Base-by-base conservation (phyloP, 1,284 basidiomycete genomes). In the Ceratobasidium sp. region DNA sequence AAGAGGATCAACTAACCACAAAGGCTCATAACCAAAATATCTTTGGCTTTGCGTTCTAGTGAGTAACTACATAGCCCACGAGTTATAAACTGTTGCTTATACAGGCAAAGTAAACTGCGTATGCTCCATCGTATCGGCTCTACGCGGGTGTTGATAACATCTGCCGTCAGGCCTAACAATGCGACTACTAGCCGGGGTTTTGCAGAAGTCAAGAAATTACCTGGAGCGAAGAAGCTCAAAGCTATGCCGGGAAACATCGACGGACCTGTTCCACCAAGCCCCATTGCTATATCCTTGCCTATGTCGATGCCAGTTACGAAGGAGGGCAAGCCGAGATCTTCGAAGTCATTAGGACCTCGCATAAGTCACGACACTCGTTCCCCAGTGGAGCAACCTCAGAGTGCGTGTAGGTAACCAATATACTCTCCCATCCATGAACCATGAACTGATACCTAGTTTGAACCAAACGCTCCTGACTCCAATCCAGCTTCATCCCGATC, bases 81-180 rank as follows among this genome's bases (percentile, higher is more conserved):
- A n/a, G n/a, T 41, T 41, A 41, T 41, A 11, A 11, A 41, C 4
- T 41, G 6, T 41, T 41, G 36, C 36, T 41, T 11, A 41, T 41
- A 11, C 11, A 41, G 36, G 36, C 11, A 54, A n/a, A 3, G 1
- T 36, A 59, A 15, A 19, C 22, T 27, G 51, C 45, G 41, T 48
- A 69, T 69, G 66, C 66, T 69, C 47, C 27, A 59, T 24, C 53
- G 51, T 14, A 41, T 41, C 24, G n/a, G 66, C 17, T 27, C 29
- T 6, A 22, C 54, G 4, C 66, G 66, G 22, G 53, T 51, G 24
- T 36, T 57, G 11, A 31, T 69, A 22, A 24, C 29, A 36, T 57
- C 66, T 45, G 33, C 44, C 41, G 27, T 53, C 31, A 56, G 45
- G 33, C 4, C n/a, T 3, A 47, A 33, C 24, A 69, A 57, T 59